A percentile compares a stretch with the other conserved stretches of the same genome.
These are phyloP conservation scores for Neopestalotiopsis sp. DNA, from an alignment of 2,329 filamentous ascomycete species.

Conservation along the genomic window DNA sequence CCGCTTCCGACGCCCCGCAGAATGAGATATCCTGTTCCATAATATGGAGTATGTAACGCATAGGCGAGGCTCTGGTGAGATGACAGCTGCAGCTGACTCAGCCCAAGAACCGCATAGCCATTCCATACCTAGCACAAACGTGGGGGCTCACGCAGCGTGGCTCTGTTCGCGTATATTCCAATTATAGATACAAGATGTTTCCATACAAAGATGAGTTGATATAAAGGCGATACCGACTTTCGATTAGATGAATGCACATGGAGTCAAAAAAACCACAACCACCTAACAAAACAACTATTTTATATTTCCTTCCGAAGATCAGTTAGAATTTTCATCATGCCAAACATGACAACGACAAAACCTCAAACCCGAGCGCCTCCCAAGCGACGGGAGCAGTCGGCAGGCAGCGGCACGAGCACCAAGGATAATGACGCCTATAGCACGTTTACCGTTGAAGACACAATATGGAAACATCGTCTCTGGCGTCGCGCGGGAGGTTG, in stretches of 20 bases:
- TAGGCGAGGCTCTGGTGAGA: neutral
- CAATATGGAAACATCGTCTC: constrained; percentile 1
- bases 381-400: neutral
- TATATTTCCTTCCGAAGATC: neutral
- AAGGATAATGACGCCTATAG: constrained; percentile 2
- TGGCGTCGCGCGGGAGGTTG: constrained; percentile 2
- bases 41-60: neutral
- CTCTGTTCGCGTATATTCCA: neutral
- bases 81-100: constrained; percentile 1
- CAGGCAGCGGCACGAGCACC: neutral
- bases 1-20: neutral
- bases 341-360: neutral
- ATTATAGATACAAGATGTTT: neutral
- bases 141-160: neutral
- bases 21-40: neutral
- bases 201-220: neutral
- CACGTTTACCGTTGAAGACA: neutral
- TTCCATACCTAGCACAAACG: neutral
- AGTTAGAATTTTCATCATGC: neutral
- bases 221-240: neutral
- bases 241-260: neutral
- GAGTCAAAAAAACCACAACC: neutral
- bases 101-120: neutral
- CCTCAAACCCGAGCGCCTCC: neutral
- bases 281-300: neutral